Conservation (phyloP, 192 early-diverging fungal species). For the Gonapodya prolifera region DNA sequence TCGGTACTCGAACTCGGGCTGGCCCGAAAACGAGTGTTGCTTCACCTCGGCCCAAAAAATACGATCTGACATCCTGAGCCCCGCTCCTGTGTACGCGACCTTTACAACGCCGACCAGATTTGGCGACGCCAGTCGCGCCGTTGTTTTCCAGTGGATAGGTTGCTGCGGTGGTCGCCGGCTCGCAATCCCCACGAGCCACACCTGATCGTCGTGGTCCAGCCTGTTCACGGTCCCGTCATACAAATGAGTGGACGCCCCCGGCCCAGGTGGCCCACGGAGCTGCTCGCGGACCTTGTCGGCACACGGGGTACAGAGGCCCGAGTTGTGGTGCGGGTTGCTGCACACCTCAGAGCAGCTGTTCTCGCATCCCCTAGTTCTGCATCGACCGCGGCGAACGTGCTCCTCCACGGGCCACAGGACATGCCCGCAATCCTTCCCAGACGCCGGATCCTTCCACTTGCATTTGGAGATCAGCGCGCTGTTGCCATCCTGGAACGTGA, state of each 20-base stretch:
- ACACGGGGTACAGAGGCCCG: constrained; percentile 13
- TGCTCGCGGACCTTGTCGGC: constrained; percentile 2
- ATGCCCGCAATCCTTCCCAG: constrained; percentile 17
- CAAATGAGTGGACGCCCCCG: constrained; percentile 16
- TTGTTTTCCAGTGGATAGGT: constrained; percentile 20
- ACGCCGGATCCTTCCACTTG: constrained; percentile 2
- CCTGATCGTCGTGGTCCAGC: constrained; percentile 12
- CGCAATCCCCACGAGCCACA: constrained; percentile 10
- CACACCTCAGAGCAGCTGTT: constrained; percentile 8
- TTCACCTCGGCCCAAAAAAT: constrained; percentile 19
- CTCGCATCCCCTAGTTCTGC: constrained; percentile 7
- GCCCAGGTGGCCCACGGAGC: constrained; percentile 6
- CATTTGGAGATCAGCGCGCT: constrained; percentile 14
- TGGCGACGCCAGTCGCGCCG: constrained; percentile 15
- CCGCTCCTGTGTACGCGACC: constrained; percentile 4
- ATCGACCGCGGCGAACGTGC: constrained; percentile 1
- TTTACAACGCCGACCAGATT: constrained; percentile 22
- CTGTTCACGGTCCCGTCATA: constrained; percentile 19
- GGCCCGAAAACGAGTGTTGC: constrained; percentile 7
- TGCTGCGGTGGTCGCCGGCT: constrained; percentile 17
- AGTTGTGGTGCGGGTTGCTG: constrained; percentile 12
- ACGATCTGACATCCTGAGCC: not conserved
- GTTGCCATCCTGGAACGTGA: constrained; percentile 20
- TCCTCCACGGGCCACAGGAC: constrained; percentile 11
- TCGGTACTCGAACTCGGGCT: constrained; percentile 13